Evolutionary conservation across 768 basidiomycete genomes (phyloP).

Genomic region (Termitomyces sp.): DNA sequence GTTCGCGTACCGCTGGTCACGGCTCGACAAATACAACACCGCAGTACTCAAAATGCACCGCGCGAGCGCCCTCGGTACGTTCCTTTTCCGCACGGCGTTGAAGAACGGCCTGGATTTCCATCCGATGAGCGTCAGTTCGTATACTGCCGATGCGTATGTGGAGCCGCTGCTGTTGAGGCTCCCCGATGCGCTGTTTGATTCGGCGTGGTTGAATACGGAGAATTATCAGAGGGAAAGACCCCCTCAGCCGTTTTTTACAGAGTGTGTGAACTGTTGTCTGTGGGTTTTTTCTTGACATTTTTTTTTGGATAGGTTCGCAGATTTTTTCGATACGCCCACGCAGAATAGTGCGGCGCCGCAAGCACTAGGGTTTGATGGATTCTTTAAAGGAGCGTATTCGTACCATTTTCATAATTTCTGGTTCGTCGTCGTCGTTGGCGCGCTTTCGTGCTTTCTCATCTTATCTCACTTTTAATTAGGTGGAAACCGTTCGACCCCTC

Average conservation of each 20-base stretch:
- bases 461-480: slow-evolving; percentile 41
- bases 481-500: slow-evolving; percentile 89
- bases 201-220: slow-evolving; percentile 93
- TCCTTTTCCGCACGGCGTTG: slow-evolving; percentile 88
- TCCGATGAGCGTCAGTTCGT: slow-evolving; percentile 85
- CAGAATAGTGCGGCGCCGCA: slow-evolving; percentile 72
- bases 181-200: slow-evolving; percentile 90
- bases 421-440: slow-evolving; percentile 26
- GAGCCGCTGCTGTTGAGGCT: slow-evolving; percentile 73
- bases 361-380: slow-evolving; percentile 82
- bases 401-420: slow-evolving; percentile 96
- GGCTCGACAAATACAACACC: slow-evolving; percentile 88
- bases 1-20: slow-evolving; percentile 94
- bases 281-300: no score
- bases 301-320: slow-evolving; percentile 77
- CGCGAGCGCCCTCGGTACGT: slow-evolving; percentile 81
- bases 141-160: slow-evolving; percentile 77
- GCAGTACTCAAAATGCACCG: slow-evolving; percentile 88
- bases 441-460: no score
- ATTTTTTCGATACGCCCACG: slow-evolving; percentile 75
- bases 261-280: no score
- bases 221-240: slow-evolving; percentile 86
- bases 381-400: slow-evolving; percentile 89
- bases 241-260: slow-evolving; percentile 87
- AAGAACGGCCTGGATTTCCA: slow-evolving; percentile 93